Base-by-base conservation (phyloP, 2,329 filamentous ascomycete species). In the Cladosporium oxysporum region DNA sequence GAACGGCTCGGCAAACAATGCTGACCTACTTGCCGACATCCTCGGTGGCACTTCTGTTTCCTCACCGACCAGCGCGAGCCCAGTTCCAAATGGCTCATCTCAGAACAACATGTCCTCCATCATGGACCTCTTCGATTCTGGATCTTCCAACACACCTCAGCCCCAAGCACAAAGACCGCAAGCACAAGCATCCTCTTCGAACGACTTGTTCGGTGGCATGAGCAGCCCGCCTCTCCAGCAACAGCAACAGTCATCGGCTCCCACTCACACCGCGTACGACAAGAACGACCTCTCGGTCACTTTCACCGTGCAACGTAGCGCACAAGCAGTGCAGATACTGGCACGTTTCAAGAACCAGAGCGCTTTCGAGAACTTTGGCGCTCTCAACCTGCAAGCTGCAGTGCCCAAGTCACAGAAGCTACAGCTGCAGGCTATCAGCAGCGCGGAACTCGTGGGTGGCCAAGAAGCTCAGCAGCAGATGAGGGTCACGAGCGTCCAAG, bases 381-480 rank as follows among this genome's bases (percentile, higher is more conserved):
- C 86, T 55, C 91, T 98, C 33, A 92, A 91, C 29, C 79, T 99
- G 70, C 95, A 99, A 78, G 95, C 94, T 52, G 95, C 95, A 0
- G 95, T 99, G 63, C 95, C 95, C 10, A 99, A 98, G 81, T 92
- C 91, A 53, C 95, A 99, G 80, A 97, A 95, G 77, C 81, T 99
- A 73, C 93, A 97, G 76, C 82, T 99, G 70, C 90, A 96, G 77
- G 92, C 90, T 66, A 97, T 99, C 71, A 96, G 92, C 71, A 91
- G 87, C 70, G 82, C 89, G 5, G 91, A 96, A 35, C 77, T 99
- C 52, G 87, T 83, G 14, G 87, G 89, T 7, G 92, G 92, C 16
- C 87, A 90, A 50, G 93, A 97, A 76, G 94, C 93, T 18, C 93
- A 90, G 67, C 95, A 98, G 80, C 85, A 89, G 74, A 96, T 99